A percentile compares a stretch with the other conserved stretches of the same genome.
These are phyloP conservation scores for Pythium diclinum DNA, from an alignment of 352 stramenopile species.

Conservation along the genomic window DNA sequence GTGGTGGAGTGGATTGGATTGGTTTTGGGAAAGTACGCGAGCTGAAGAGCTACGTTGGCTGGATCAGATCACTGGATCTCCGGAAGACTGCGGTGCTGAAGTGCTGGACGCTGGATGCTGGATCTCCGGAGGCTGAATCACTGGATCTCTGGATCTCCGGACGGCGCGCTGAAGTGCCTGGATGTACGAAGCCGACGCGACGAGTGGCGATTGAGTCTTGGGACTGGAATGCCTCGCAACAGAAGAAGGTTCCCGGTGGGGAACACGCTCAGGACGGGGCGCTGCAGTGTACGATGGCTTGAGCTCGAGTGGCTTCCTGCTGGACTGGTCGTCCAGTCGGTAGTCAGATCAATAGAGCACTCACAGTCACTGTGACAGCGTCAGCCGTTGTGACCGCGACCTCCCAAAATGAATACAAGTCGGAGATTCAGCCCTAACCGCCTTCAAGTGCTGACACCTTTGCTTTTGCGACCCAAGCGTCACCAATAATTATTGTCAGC, in stretches of 20 bases:
- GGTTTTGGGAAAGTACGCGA: background rate
- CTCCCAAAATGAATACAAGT: background rate
- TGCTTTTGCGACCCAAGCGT: background rate
- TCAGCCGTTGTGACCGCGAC: background rate
- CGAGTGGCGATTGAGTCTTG: background rate
- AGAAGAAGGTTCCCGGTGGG: background rate
- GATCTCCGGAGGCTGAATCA: background rate
- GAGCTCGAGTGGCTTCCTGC: background rate
- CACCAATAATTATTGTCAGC: slow-evolving; percentile 2
- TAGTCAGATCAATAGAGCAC: slow-evolving; percentile 1
- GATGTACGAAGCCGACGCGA: background rate
- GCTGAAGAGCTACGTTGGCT: slow-evolving; percentile 1
- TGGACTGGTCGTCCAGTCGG: background rate
- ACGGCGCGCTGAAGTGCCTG: background rate
- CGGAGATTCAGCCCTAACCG: background rate
- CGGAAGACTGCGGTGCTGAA: background rate
- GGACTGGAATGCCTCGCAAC: background rate
- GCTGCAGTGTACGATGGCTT: background rate
- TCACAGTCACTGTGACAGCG: background rate
- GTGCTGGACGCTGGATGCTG: background rate
- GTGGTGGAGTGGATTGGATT: background rate
- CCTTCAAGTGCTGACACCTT: background rate
- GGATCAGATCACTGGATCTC: background rate
- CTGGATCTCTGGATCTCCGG: background rate
- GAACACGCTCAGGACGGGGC: background rate